phyloP scores from a whole-genome alignment of 306 rosid species.

The Vigna trinervia region DNA sequence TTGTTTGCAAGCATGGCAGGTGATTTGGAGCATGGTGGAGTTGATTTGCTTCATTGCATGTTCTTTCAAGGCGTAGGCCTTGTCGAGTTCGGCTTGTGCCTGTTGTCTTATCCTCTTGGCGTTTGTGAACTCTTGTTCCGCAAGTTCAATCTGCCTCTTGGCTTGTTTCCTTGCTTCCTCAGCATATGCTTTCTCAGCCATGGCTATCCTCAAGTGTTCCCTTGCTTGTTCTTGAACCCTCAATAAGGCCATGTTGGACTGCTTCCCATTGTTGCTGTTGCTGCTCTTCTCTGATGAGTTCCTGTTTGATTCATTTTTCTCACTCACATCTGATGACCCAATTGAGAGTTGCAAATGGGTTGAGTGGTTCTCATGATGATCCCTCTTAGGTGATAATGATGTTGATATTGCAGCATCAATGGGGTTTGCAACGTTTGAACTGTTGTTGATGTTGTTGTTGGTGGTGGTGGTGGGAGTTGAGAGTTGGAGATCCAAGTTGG shows the following conservation, averaged over 20 bases:
- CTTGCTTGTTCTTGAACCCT: constrained; percentile 65
- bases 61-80: constrained; percentile 73
- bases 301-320: constrained; percentile 51
- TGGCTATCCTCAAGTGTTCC: constrained; percentile 74
- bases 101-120: constrained; percentile 88
- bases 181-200: constrained; percentile 77
- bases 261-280: constrained; percentile 51
- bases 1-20: constrained; percentile 86
- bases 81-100: constrained; percentile 81
- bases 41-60: constrained; percentile 78
- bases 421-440: constrained; percentile 30
- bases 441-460: not conserved
- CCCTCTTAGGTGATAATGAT: constrained; percentile 55
- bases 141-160: constrained; percentile 74
- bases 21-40: constrained; percentile 86
- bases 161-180: constrained; percentile 91
- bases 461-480: constrained; percentile 53
- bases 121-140: constrained; percentile 80
- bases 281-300: constrained; percentile 62
- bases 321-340: constrained; percentile 73
- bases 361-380: constrained; percentile 52
- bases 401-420: constrained; percentile 36
- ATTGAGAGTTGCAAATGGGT: constrained; percentile 87
- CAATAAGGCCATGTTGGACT: constrained; percentile 29
- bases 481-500: constrained; percentile 92